Evolutionary conservation across 2,329 filamentous ascomycete species (phyloP), one percentile per base, ranked within the genome.

Genomic region (Escovopsis sp.): DNA sequence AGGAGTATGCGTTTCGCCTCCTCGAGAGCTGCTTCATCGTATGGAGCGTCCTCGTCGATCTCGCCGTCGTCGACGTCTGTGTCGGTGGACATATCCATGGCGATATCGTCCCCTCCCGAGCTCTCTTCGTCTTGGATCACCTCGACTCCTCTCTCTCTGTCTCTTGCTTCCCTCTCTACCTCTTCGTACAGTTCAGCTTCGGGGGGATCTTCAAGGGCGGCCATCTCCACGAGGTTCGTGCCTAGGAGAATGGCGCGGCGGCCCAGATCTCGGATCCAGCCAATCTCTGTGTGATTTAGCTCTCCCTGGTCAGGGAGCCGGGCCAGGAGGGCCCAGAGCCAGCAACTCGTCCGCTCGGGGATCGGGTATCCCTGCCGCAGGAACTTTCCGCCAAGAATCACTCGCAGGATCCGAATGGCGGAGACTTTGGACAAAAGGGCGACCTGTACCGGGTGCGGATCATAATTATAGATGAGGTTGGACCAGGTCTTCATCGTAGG

Each of bases 251-350:
- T 76, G 1, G 86, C 86, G 49, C 79, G 73, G 60, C 86, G 85
- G 1, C 83, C 87, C 32, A 96, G 59, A 45, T 91, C 85, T 40
- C 89, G 72, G 26, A 95, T 66, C 53, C 78, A 76, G 5, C 78
- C 80, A 30, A 94, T 75, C 54, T 91, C 82, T 36, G 77, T 73
- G 48, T 85, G 82, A 47, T 77, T 75, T 57, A 95, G 65, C 58
- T 84, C 78, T 2, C 86, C 86, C 9, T 76, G 65, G 33, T 85
- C 82, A 1, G 83, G 80, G 45, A 89, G 70, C 44, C 78, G 73
- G 3, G 83, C 85, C 37, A 95, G 66, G 44, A 94, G 61, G 0
- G 82, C 79, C 88, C 87, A 95, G 4, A 85, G 67, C 89, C 89
- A 96, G 12, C 77, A 72, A 46, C 85, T 87, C 4, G 84, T 77